These are phyloP conservation scores for Otatea glauca DNA, from an alignment of 176 grass and related monocot genomes.

Conservation along the genomic window DNA sequence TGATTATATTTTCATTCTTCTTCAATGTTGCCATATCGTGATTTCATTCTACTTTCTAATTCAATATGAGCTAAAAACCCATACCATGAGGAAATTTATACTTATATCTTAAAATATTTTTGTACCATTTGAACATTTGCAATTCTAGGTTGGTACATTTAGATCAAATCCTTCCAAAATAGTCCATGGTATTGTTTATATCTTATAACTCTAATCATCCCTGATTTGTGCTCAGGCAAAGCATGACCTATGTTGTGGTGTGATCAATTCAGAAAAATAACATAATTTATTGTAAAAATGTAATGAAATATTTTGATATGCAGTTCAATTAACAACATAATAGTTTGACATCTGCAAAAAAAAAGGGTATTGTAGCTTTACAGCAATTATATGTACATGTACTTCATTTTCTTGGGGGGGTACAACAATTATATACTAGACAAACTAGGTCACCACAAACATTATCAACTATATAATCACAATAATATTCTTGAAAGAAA, in stretches of 20 bases:
- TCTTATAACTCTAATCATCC: not conserved
- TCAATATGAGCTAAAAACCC: not conserved
- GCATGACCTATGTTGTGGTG: not conserved
- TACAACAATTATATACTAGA: constrained; percentile 13
- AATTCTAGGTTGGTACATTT: not conserved
- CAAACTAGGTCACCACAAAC: not conserved
- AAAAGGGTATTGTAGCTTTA: not conserved
- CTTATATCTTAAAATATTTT: not conserved
- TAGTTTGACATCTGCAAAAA: constrained; percentile 14
- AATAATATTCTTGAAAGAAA: not conserved
- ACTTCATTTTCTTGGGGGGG: not conserved
- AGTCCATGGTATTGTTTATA: not conserved
- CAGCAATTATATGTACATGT: not conserved
- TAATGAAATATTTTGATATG: constrained; percentile 17
- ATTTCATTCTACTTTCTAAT: constrained; percentile 2
- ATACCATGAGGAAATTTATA: not conserved
- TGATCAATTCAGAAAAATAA: not conserved
- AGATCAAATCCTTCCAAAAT: not conserved
- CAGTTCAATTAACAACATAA: not conserved
- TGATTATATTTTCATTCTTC: constrained; percentile 1
- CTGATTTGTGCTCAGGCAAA: not conserved
- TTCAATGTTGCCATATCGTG: not conserved
- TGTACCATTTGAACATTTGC: not conserved
- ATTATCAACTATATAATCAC: not conserved
- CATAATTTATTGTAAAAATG: not conserved